phyloP scores from a whole-genome alignment of 2,329 filamentous ascomycete genomes.

The Verticillium albo-atrum region DNA sequence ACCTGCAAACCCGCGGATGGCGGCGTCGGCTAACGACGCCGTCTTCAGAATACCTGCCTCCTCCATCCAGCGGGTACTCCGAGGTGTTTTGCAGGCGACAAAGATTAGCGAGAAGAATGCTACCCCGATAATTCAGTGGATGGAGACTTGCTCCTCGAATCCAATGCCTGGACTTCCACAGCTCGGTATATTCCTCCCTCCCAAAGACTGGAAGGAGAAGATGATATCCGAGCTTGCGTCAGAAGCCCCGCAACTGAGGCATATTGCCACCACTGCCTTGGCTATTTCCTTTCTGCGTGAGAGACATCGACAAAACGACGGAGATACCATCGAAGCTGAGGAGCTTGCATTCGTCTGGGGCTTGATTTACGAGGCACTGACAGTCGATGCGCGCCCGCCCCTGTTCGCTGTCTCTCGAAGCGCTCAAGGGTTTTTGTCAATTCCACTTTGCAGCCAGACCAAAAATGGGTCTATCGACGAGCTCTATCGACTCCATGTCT shows the following conservation, averaged over 20 bases:
- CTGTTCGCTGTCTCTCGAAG: slow-evolving; percentile 16
- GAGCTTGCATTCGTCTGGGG: not conserved
- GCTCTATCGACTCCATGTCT: slow-evolving; percentile 29
- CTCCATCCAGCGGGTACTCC: not conserved
- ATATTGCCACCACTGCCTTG: not conserved
- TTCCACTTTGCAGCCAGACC: slow-evolving; percentile 28
- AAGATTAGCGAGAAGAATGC: not conserved
- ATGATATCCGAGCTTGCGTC: not conserved
- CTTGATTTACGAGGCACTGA: not conserved
- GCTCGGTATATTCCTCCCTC: not conserved
- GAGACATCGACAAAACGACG: not conserved
- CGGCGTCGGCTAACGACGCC: not conserved
- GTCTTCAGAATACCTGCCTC: not conserved
- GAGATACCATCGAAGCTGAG: not conserved
- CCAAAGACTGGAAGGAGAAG: not conserved
- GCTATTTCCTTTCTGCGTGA: not conserved
- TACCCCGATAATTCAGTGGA: not conserved
- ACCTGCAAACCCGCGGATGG: not conserved
- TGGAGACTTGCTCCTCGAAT: not conserved
- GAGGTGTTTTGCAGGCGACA: not conserved
- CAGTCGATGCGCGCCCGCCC: not conserved
- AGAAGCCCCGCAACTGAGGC: not conserved
- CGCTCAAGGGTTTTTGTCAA: slow-evolving; percentile 27
- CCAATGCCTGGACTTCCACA: not conserved
- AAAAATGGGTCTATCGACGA: slow-evolving; percentile 26